These are phyloP conservation scores for Russula emetica DNA, from an alignment of 768 basidiomycete genomes.

Conservation along the genomic window DNA sequence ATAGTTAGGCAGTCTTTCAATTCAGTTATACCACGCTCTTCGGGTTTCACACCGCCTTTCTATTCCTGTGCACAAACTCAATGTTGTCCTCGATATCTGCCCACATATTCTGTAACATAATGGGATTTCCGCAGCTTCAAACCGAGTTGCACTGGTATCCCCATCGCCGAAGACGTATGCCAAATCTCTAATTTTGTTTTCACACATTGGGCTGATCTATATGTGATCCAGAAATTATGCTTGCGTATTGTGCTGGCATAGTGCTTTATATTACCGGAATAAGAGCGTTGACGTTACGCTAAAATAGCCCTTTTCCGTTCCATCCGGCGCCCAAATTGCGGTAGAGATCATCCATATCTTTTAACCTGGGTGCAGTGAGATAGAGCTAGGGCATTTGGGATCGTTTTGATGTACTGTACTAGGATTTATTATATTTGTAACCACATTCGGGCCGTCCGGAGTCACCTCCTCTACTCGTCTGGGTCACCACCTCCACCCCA, in stretches of 20 bases:
- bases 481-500: background rate
- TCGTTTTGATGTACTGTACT: background rate
- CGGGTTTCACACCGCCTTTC: slow-evolving; percentile 80
- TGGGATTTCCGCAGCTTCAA: slow-evolving; percentile 76
- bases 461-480: background rate
- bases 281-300: slow-evolving; percentile 45
- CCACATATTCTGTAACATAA: slow-evolving; percentile 90
- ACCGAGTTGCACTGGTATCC: slow-evolving; percentile 55
- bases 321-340: background rate
- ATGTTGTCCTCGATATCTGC: slow-evolving; percentile 71
- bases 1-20: slow-evolving; percentile 63
- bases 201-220: slow-evolving; percentile 17
- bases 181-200: background rate
- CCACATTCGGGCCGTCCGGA: slow-evolving; percentile 2
- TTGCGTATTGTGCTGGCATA: slow-evolving; percentile 57
- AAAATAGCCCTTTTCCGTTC: slow-evolving; percentile 44
- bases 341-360: background rate
- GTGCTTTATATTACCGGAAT: slow-evolving; percentile 53
- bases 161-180: slow-evolving; percentile 47
- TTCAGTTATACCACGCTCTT: slow-evolving; percentile 86
- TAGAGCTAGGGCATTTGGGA: background rate
- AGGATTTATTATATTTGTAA: too few species aligned
- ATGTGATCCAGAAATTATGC: slow-evolving; percentile 45
- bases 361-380: background rate
- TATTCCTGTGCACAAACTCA: slow-evolving; percentile 84